Evolutionary conservation across 2,329 filamentous ascomycete genomes (phyloP).

Genomic region (Stromatinia cepivora): DNA sequence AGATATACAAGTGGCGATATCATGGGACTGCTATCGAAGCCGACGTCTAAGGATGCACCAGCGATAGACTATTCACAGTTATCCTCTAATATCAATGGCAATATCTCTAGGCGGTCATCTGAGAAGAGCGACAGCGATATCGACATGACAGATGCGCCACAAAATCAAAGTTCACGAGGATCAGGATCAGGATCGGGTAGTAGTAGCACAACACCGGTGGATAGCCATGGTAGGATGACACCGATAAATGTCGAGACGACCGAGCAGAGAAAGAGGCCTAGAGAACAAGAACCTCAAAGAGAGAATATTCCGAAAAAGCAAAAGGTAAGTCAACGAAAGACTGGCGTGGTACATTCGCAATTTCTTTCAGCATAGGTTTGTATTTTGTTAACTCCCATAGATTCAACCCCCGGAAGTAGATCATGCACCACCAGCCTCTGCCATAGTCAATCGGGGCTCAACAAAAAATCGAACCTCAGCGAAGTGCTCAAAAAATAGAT

Average conservation of each 20-base stretch:
- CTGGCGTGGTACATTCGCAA: background rate
- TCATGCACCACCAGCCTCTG: background rate
- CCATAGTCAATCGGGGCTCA: slow-evolving; percentile 2
- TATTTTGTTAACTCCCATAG: slow-evolving; percentile 7
- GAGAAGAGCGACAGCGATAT: slow-evolving; percentile 27
- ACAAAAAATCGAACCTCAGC: background rate
- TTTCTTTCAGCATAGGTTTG: background rate
- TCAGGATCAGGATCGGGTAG: slow-evolving; percentile 19
- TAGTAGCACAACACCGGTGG: slow-evolving; percentile 11
- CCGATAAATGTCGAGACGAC: background rate
- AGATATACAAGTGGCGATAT: slow-evolving; percentile 74
- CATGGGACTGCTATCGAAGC: slow-evolving; percentile 52
- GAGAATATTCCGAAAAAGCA: slow-evolving; percentile 25
- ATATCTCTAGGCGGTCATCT: background rate
- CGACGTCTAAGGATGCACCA: slow-evolving; percentile 39
- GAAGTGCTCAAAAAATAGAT: slow-evolving; percentile 10
- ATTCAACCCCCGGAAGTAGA: background rate
- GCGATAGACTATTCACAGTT: slow-evolving; percentile 7
- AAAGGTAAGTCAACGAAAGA: slow-evolving; percentile 5
- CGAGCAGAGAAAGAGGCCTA: slow-evolving; percentile 22
- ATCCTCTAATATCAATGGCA: background rate
- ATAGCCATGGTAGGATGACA: slow-evolving; percentile 1
- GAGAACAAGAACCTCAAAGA: slow-evolving; percentile 6
- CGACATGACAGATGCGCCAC: slow-evolving; percentile 25
- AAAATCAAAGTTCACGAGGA: slow-evolving; percentile 17